A percentile compares a stretch with the other conserved stretches of the same genome.
Conservation (phyloP, 208 protist species). For the Acanthamoeba healyi region DNA sequence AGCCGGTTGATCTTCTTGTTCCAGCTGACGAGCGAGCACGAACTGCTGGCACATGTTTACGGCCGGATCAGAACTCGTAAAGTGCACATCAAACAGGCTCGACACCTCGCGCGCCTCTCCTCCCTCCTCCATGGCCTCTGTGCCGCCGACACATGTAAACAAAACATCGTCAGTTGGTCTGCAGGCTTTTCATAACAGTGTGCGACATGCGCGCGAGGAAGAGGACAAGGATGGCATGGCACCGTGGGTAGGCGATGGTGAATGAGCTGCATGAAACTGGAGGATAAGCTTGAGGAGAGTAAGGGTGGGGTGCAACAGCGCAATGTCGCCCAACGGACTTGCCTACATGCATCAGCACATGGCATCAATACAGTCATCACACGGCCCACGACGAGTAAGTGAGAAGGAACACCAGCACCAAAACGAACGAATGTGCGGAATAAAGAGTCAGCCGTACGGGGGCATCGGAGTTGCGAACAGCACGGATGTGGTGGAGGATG, state of each 20-base stretch:
- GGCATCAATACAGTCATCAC: background rate
- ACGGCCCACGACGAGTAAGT: too few species aligned
- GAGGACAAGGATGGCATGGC: too few species aligned
- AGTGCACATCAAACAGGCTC: background rate
- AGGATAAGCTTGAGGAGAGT: constrained; percentile 32
- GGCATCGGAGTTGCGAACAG: background rate
- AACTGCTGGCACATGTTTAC: constrained; percentile 47
- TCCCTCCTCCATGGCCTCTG: background rate
- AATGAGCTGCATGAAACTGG: background rate
- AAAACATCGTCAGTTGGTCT: too few species aligned
- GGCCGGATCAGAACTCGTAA: background rate
- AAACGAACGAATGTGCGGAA: too few species aligned
- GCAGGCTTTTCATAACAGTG: too few species aligned
- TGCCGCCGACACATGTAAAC: background rate
- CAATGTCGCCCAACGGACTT: background rate
- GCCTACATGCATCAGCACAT: background rate
- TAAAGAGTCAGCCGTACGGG: background rate
- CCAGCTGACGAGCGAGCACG: background rate
- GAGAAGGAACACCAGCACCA: background rate
- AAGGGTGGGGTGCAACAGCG: constrained; percentile 13
- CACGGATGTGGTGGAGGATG: constrained; percentile 6
- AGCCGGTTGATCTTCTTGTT: background rate
- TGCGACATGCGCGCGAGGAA: too few species aligned
- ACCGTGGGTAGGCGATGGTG: too few species aligned
- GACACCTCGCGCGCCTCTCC: background rate